Conservation (phyloP, 1,284 basidiomycete species). For the Binderoboletus segoi region DNA sequence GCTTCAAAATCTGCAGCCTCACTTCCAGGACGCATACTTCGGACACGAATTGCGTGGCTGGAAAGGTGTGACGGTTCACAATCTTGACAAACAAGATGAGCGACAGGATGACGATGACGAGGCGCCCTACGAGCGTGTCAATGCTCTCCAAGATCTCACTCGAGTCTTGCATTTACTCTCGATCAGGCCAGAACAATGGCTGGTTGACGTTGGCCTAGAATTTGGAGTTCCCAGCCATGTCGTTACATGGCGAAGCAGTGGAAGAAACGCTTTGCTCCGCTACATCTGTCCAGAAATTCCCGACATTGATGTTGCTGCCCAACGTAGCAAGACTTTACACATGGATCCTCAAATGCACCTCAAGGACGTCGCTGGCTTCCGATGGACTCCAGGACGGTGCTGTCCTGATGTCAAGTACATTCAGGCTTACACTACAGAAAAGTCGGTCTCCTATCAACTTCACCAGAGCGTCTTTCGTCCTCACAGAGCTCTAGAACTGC, state of each 20-base stretch:
- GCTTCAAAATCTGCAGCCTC: neutral
- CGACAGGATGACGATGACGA: neutral
- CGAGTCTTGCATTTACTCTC: neutral
- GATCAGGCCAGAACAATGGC: neutral
- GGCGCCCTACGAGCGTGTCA: neutral
- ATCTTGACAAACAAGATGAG: too few relatives aligned
- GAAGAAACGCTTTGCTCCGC: neutral
- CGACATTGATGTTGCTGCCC: neutral
- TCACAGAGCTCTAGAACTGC: neutral
- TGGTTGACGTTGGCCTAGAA: neutral
- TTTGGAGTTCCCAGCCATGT: neutral
- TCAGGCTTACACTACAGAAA: conserved; percentile 20
- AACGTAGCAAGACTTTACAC: neutral
- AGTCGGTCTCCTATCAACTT: conserved; percentile 15
- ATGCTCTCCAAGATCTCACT: neutral
- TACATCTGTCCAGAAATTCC: neutral
- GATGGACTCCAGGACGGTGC: neutral
- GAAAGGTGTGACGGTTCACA: conserved; percentile 8
- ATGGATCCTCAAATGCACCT: conserved; percentile 9
- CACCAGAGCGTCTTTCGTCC: conserved; percentile 4
- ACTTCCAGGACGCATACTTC: conserved; percentile 16
- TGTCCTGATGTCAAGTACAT: conserved; percentile 2
- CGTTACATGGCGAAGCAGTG: neutral
- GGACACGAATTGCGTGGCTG: conserved; percentile 15
- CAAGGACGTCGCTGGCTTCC: conserved; percentile 9